Base-by-base conservation (phyloP, 2,329 filamentous ascomycete species). In the Penicillium palitans region DNA sequence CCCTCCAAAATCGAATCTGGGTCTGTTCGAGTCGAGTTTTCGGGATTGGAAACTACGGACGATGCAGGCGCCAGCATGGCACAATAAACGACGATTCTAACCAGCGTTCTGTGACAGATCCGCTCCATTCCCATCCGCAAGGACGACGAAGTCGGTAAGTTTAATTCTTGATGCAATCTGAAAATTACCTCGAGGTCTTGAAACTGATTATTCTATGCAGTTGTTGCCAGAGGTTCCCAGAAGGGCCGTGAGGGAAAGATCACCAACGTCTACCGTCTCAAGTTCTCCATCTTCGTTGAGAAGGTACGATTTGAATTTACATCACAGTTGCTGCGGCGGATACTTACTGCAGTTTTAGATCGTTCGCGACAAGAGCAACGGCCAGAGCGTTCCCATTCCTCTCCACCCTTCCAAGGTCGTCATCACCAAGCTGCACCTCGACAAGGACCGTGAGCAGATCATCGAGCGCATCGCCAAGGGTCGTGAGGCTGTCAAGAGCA, bases 211-310 rank as follows among this genome's bases (percentile, higher is more conserved):
- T 21, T 12, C 1, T 47, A 6, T 35, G 21, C 41, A 78, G 85
- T 84, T 77, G 90, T 99, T 75, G 89, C 93, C 78, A 93, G 95
- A 72, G 95, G 95, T 75, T 83, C 84, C 82, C 90, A 96, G 87
- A 98, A 98, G 87, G 95, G 93, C 78, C 91, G 92, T 76, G 93
- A 98, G 85, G 95, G 95, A 85, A 98, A 98, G 86, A 86, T 99
- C 83, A 93, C 89, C 74, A 91, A 90, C 75, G 93, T 98, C 80
- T 99, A 96, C 89, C 91, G 92, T 80, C 90, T 96, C 76, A 98
- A 98, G 84, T 99, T 95, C 83, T 86, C 92, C 78, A 89, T 99
- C 78, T 93, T 98, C 88, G 81, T 99, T 80, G 93, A 97, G 87
- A 91, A 93, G 75, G 89, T 53, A 53, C 31, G 51, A 53, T 24